Percentiles rank a stretch among this genome's conserved stretches.
Evolutionary conservation across 768 basidiomycete genomes (phyloP).

Genomic region (Leccinum imitatum): DNA sequence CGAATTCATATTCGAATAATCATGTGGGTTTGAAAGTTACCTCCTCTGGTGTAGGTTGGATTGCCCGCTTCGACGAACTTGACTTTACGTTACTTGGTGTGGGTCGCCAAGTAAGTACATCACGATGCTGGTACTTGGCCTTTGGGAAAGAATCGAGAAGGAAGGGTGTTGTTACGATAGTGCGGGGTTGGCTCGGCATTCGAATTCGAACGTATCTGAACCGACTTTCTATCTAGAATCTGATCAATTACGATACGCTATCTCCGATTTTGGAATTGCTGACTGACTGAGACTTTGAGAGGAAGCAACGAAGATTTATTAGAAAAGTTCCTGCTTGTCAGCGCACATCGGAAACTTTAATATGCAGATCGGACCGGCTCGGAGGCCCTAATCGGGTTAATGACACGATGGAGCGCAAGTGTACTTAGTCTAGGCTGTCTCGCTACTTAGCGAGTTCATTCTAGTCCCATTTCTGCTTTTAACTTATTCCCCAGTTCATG

Average conservation of each 20-base stretch:
- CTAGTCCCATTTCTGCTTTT: background rate
- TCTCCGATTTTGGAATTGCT: background rate
- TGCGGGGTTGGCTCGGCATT: background rate
- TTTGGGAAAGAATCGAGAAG: background rate
- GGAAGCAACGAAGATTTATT: too few species aligned
- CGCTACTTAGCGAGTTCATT: background rate
- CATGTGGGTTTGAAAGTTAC: background rate
- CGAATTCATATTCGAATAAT: background rate
- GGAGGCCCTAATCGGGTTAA: background rate
- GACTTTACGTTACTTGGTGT: background rate
- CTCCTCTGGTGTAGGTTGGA: background rate
- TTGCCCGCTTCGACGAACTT: background rate
- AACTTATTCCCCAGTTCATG: constrained; percentile 6
- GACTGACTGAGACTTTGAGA: too few species aligned
- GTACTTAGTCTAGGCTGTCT: too few species aligned
- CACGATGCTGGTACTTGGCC: background rate
- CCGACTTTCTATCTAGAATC: background rate
- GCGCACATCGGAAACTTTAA: background rate
- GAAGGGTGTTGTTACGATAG: background rate
- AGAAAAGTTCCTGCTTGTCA: background rate
- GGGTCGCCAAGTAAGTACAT: background rate
- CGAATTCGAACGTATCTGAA: background rate
- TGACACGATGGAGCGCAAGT: background rate
- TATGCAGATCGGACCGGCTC: background rate
- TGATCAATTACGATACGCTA: background rate